Percentiles rank a stretch among this genome's conserved stretches.
These are phyloP conservation scores for Coniochaeta sp. DNA, from an alignment of 2,329 filamentous ascomycete species.

Conservation along the genomic window DNA sequence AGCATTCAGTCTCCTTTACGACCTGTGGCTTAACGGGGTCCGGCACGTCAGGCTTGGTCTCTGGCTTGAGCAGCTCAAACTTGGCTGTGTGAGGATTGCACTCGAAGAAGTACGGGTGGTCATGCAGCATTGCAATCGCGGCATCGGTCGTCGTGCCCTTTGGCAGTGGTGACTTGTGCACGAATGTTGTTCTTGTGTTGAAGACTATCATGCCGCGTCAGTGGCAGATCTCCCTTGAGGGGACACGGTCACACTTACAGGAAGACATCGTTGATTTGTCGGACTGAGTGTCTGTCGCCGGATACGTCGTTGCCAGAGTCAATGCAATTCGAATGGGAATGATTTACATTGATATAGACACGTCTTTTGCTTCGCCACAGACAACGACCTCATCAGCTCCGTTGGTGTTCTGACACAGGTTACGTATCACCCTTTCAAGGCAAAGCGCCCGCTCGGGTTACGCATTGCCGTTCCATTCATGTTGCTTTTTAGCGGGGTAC, in stretches of 20 bases:
- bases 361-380: background rate
- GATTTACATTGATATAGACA: background rate
- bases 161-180: constrained; percentile 37
- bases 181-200: constrained; percentile 32
- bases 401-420: constrained; percentile 5
- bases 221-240: background rate
- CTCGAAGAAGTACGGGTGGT: constrained; percentile 43
- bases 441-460: background rate
- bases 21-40: constrained; percentile 19
- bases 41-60: constrained; percentile 14
- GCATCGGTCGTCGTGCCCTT: constrained; percentile 23
- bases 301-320: background rate
- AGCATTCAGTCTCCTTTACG: constrained; percentile 27
- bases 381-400: background rate
- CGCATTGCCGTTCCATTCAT: background rate
- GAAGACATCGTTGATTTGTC: background rate
- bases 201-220: constrained; percentile 26
- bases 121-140: constrained; percentile 39
- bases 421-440: constrained; percentile 1
- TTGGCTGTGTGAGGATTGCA: constrained; percentile 45
- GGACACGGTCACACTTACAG: background rate
- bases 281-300: background rate
- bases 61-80: constrained; percentile 27
- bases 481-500: no score
- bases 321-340: background rate